phyloP scores from a whole-genome alignment of 2,329 filamentous ascomycete genomes.

The Fusarium sp. region DNA sequence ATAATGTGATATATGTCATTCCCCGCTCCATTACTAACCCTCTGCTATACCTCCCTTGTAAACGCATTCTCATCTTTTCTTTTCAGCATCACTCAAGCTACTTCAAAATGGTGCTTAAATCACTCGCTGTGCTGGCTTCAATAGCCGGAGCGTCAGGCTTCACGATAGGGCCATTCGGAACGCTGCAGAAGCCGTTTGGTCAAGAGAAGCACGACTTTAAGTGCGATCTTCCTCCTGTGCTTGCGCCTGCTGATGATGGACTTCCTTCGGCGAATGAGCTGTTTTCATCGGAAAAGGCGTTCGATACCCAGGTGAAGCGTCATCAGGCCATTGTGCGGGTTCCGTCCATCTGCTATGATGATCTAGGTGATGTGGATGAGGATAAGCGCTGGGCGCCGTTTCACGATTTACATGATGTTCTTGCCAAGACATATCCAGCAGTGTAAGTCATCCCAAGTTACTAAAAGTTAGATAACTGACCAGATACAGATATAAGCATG shows the following conservation, averaged over 20 bases:
- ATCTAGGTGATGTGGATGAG: constrained; percentile 65
- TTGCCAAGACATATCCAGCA: constrained; percentile 63
- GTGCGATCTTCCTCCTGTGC: constrained; percentile 53
- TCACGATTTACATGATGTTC: constrained; percentile 61
- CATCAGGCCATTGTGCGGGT: constrained; percentile 68
- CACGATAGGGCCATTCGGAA: constrained; percentile 21
- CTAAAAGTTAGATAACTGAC: neutral
- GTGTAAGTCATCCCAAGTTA: constrained; percentile 52
- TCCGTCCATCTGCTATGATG: constrained; percentile 67
- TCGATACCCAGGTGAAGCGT: constrained; percentile 59
- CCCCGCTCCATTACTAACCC: constrained; percentile 15
- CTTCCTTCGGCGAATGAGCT: constrained; percentile 51
- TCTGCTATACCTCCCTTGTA: neutral
- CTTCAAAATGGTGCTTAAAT: constrained; percentile 36
- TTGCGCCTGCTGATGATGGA: constrained; percentile 51
- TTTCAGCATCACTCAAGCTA: neutral
- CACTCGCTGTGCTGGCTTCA: constrained; percentile 37
- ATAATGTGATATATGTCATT: constrained; percentile 16
- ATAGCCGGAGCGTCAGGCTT: constrained; percentile 30
- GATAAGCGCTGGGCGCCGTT: constrained; percentile 69
- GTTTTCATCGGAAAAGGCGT: constrained; percentile 52
- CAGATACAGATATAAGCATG: constrained; percentile 54
- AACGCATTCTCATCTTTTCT: neutral
- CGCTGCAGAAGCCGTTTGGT: constrained; percentile 39
- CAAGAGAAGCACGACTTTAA: constrained; percentile 35